Base-by-base conservation (phyloP, 352 stramenopile genomes). In the Pythium scleroteichum region DNA sequence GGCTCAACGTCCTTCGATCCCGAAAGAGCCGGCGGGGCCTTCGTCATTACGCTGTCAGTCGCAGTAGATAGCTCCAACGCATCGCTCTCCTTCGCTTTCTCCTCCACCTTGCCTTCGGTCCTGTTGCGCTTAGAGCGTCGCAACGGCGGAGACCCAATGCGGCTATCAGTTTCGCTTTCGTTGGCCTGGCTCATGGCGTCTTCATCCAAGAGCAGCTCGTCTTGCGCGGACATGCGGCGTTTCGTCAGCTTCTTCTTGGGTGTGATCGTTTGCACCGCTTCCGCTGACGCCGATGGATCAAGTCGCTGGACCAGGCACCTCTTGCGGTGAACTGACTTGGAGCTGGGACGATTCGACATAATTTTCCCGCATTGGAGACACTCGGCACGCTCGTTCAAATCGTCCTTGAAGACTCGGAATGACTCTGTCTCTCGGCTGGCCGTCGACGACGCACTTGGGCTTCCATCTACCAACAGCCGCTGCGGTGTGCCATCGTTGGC, bases 91-190 rank as follows among this genome's bases (percentile, higher is more conserved):
- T 52, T 53, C 22, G 20, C 5, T 23, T 50, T 48, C n/a, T 33
- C 42, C 9, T 35, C 45, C 2, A 8, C 17, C 26, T 64, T 64
- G 35, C 29, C 19, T 7, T 69, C 62, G 0, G 29, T 17, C 20
- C 58, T 63, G 22, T 64, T 41, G 10, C 62, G 53, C 33, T 69
- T 69, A 13, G 62, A 69, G n/a, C 62, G 62, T 29, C 62, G 62
- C 32, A 59, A 24, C 27, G 40, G 29, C 40, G 38, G 39, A 3
- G 45, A 47, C 4, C 50, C 61, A 14, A 41, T 16, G 14, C 35
- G 29, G 22, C 48, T 54, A 3, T 62, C 32, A 9, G 1, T 22
- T 17, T 62, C 53, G 17, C 38, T 46, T 3, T 59, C 44, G 17
- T 64, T 52, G 2, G 26, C n/a, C 8, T 64, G 48, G 16, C 45